Conservation (phyloP, 2,329 filamentous ascomycete genomes). For the Stachybotrys chartarum region DNA sequence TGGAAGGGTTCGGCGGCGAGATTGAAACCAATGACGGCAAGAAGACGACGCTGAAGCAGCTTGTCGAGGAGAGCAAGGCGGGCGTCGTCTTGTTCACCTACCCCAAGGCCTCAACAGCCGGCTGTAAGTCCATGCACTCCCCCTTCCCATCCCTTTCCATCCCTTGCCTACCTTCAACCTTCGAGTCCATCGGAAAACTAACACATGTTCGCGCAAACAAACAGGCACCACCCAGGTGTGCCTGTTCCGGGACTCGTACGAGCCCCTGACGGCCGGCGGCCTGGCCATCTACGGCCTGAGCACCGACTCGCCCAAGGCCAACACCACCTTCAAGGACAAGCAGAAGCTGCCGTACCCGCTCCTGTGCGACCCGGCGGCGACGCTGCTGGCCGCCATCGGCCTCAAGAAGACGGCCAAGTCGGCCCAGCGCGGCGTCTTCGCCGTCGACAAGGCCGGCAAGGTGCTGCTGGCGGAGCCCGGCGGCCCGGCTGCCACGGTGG, state of each 20-base stretch:
- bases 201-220: constrained; percentile 1
- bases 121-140: constrained; percentile 58
- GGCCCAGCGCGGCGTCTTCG: constrained; percentile 81
- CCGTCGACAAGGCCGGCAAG: constrained; percentile 74
- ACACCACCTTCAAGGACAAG: constrained; percentile 87
- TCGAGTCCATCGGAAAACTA: constrained; percentile 1
- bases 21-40: constrained; percentile 79
- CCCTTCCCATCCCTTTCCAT: not conserved
- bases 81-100: constrained; percentile 94
- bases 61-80: constrained; percentile 75
- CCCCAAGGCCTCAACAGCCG: constrained; percentile 87
- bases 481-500: constrained; percentile 69
- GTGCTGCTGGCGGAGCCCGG: constrained; percentile 69
- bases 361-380: constrained; percentile 70
- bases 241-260: constrained; percentile 83
- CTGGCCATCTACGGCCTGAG: constrained; percentile 87
- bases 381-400: constrained; percentile 80
- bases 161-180: constrained; percentile 2
- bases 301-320: constrained; percentile 80
- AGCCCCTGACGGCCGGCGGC: constrained; percentile 67
- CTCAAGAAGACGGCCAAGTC: constrained; percentile 78
- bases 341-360: constrained; percentile 84
- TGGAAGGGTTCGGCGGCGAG: constrained; percentile 59
- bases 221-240: constrained; percentile 89
- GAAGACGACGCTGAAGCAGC: constrained; percentile 70